phyloP scores from a whole-genome alignment of 306 rosid genomes.

The Pueraria montana region DNA sequence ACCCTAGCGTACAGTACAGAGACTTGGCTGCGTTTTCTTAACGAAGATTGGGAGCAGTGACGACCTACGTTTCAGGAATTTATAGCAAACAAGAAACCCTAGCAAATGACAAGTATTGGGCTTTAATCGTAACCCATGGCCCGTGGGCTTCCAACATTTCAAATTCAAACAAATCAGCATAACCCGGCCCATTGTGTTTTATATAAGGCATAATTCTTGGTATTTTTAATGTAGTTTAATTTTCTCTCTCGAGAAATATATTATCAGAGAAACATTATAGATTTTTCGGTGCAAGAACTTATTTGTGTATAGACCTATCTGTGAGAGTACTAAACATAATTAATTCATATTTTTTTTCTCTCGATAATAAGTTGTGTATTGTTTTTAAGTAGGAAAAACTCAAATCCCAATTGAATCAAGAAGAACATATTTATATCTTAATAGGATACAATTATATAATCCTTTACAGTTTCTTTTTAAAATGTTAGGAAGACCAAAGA shows the following conservation, averaged over 20 bases:
- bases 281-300: background rate
- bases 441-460: background rate
- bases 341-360: background rate
- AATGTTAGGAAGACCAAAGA: background rate
- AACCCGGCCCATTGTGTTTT: background rate
- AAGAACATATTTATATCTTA: background rate
- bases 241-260: background rate
- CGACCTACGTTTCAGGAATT: background rate
- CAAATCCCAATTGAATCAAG: background rate
- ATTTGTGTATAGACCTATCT: no score
- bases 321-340: background rate
- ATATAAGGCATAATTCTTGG: background rate
- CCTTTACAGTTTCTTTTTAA: background rate
- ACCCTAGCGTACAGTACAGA: background rate
- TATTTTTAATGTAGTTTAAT: background rate
- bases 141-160: background rate
- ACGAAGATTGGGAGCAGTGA: background rate
- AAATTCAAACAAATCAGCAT: background rate
- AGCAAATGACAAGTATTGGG: slow-evolving; percentile 23
- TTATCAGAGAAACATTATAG: background rate
- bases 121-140: background rate
- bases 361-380: background rate
- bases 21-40: slow-evolving; percentile 10
- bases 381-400: background rate
- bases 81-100: slow-evolving; percentile 55